phyloP scores from a whole-genome alignment of 352 stramenopile species.

The Blastocystis sp. region DNA sequence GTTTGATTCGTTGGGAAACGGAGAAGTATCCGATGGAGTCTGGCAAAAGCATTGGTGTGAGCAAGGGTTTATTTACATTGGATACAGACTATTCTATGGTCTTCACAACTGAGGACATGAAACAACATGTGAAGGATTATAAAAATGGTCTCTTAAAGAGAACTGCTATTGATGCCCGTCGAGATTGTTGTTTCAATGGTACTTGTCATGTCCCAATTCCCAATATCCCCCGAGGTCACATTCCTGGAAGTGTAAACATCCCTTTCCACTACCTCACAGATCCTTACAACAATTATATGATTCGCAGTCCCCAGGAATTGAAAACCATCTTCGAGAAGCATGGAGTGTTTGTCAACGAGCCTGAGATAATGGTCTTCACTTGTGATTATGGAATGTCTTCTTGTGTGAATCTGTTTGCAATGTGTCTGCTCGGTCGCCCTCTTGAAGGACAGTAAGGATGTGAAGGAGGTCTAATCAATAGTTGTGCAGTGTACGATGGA shows the following conservation, averaged over 20 bases:
- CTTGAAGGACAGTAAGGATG: neutral
- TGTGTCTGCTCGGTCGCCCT: slow-evolving; percentile 22
- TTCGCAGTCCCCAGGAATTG: slow-evolving; percentile 29
- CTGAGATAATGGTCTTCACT: slow-evolving; percentile 58
- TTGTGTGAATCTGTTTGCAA: slow-evolving; percentile 53
- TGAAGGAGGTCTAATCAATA: neutral
- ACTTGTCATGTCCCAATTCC: slow-evolving; percentile 31
- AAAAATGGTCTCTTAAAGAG: slow-evolving; percentile 10
- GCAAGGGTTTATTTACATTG: neutral
- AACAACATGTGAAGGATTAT: slow-evolving; percentile 44
- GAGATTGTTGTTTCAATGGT: slow-evolving; percentile 34
- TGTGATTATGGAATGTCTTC: slow-evolving; percentile 60
- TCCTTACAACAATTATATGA: slow-evolving; percentile 60
- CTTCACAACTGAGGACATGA: neutral
- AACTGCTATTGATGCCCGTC: slow-evolving; percentile 4
- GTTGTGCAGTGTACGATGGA: slow-evolving; percentile 54
- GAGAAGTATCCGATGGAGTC: slow-evolving; percentile 38
- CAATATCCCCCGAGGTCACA: slow-evolving; percentile 48
- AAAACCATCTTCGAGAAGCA: slow-evolving; percentile 58
- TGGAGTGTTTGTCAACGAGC: slow-evolving; percentile 18
- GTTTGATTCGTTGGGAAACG: slow-evolving; percentile 39
- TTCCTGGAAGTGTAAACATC: slow-evolving; percentile 47
- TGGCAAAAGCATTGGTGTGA: neutral
- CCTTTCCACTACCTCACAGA: slow-evolving; percentile 53
- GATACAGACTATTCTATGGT: slow-evolving; percentile 10